Percentiles rank a stretch among this genome's conserved stretches.
These are phyloP conservation scores for Cryptococcus sp. DNA, from an alignment of 1,284 basidiomycete genomes.

Conservation along the genomic window DNA sequence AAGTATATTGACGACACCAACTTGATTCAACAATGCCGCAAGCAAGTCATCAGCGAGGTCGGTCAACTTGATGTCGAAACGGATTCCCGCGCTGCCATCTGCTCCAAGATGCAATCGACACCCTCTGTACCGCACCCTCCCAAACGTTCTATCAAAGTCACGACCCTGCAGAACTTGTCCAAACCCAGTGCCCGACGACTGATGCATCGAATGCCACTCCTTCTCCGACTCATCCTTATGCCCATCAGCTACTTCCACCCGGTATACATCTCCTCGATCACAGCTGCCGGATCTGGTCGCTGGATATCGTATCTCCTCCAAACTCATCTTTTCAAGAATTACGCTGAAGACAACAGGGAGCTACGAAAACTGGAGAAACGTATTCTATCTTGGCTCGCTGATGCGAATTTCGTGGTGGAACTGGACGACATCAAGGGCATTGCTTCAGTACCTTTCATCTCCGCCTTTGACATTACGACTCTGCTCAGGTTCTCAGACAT, in stretches of 20 bases:
- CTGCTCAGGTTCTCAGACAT: slow-evolving; percentile 20
- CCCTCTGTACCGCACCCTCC: slow-evolving; percentile 26
- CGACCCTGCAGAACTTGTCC: slow-evolving; percentile 22
- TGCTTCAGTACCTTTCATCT: slow-evolving; percentile 20
- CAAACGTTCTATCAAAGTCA: slow-evolving; percentile 24
- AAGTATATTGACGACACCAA: slow-evolving; percentile 17
- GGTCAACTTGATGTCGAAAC: background rate
- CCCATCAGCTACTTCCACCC: slow-evolving; percentile 29
- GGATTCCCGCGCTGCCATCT: slow-evolving; percentile 21
- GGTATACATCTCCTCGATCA: slow-evolving; percentile 22
- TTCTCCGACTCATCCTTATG: slow-evolving; percentile 24
- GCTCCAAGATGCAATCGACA: slow-evolving; percentile 18
- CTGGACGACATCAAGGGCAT: slow-evolving; percentile 18
- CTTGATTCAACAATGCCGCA: slow-evolving; percentile 15
- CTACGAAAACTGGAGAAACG: slow-evolving; percentile 20
- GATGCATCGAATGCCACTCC: slow-evolving; percentile 20
- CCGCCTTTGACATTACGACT: slow-evolving; percentile 18
- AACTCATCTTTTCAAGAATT: slow-evolving; percentile 22
- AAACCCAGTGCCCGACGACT: slow-evolving; percentile 5
- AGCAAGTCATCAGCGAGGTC: slow-evolving; percentile 5
- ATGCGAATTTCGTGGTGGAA: slow-evolving; percentile 26
- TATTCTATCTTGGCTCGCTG: slow-evolving; percentile 20
- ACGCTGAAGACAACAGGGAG: slow-evolving; percentile 16
- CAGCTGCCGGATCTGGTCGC: slow-evolving; percentile 19
- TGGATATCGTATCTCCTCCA: slow-evolving; percentile 19